Evolutionary conservation across 2,329 filamentous ascomycete species (phyloP), one percentile per base, ranked within the genome.

Genomic region (Colletotrichum sublineola): DNA sequence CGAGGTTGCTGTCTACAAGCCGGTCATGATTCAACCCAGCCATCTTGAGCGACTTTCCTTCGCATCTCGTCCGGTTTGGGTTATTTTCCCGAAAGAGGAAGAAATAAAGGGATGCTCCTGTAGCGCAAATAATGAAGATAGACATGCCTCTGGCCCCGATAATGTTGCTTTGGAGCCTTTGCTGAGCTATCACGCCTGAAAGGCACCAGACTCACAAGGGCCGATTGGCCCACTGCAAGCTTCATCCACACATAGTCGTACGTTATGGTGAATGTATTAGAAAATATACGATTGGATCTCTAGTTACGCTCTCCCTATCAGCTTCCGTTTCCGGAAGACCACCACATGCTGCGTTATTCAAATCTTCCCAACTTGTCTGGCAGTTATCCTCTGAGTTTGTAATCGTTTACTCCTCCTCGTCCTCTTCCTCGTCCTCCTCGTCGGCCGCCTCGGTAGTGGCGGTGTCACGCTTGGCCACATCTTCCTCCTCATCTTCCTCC

Each of bases 261-360:
- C 5, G 5, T 29, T 3, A 20, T 20, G 29, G 31, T 2, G 8
- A 9, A 33, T 36, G 20, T 33, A 5, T 11, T 36, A 8, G 11
- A 5, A 9, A 36, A 12, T 20, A 2, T 11, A 55, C 6, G 36
- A 15, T 55, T 55, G 33, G 8, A 36, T 36, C 4, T 36, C 33
- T 12, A 18, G 33, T 2, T n/a, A 20, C 20, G 8, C 18, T 15
- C 15, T 15, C 52, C 3, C 31, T 20, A 5, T 5, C 8, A 55
- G 12, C 79, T 2, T 71, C 84, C 18, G 64, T 14, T 20, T 8
- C n/a, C 7, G 33, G 11, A 9, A 56, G 14, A 8, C 15, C n/a
- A 11, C 31, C 14, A 4, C 14, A 57, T 6, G 33, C 20, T 24
- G 6, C 6, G 18, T 8, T 2, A 8, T n/a, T 12, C 6, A 3